These are phyloP conservation scores for Paracorniculantispora psalliotae DNA, from an alignment of 2,329 filamentous ascomycete species.

Conservation along the genomic window DNA sequence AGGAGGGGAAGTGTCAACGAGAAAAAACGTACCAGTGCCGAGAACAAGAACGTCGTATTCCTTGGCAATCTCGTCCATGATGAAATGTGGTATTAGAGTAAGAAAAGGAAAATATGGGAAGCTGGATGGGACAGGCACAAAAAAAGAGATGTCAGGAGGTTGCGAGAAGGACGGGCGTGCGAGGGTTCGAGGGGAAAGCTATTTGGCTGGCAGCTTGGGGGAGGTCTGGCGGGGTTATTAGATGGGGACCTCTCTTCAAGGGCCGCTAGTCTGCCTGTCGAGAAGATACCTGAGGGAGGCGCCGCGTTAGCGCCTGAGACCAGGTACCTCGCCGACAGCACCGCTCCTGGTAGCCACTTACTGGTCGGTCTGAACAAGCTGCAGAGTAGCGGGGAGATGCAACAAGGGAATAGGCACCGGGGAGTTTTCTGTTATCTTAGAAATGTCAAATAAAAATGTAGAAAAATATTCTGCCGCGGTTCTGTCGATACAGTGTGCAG, in stretches of 20 bases:
- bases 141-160: slow-evolving; percentile 5
- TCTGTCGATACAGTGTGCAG: neutral
- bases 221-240: slow-evolving; percentile 10
- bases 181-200: slow-evolving; percentile 5
- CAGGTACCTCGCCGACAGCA: neutral
- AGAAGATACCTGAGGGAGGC: neutral
- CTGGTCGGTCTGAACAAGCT: neutral
- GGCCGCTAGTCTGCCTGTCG: neutral
- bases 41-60: slow-evolving; percentile 99
- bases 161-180: slow-evolving; percentile 2
- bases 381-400: neutral
- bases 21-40: slow-evolving; percentile 75
- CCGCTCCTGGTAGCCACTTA: neutral
- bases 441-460: too few species aligned
- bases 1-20: slow-evolving; percentile 15
- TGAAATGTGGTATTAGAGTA: slow-evolving; percentile 24
- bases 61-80: slow-evolving; percentile 95
- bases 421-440: neutral
- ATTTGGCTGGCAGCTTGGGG: neutral
- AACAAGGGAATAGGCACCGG: neutral
- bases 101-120: slow-evolving; percentile 17
- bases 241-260: slow-evolving; percentile 2
- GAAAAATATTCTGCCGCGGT: neutral
- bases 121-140: neutral
- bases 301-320: neutral